phyloP scores from a whole-genome alignment of 306 rosid species.

The Prosopis cineraria region DNA sequence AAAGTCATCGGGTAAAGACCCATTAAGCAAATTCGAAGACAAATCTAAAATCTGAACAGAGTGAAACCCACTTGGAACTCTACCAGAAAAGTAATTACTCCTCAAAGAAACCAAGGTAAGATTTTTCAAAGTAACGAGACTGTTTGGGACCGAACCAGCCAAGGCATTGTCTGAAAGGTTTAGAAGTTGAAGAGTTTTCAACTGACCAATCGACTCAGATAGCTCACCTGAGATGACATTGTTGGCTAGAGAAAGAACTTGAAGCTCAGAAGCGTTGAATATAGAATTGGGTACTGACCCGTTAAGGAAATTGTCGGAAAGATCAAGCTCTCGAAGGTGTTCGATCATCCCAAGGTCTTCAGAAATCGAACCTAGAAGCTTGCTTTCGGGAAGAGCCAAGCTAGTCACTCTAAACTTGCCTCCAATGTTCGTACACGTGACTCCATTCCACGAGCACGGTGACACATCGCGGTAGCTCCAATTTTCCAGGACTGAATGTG shows the following conservation, averaged over 20 bases:
- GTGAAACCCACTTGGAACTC: constrained; percentile 55
- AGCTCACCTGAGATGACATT: constrained; percentile 83
- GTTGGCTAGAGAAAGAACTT: constrained; percentile 69
- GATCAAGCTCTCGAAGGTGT: constrained; percentile 75
- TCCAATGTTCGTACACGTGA: constrained; percentile 61
- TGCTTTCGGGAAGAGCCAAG: constrained; percentile 60
- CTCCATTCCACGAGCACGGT: constrained; percentile 91
- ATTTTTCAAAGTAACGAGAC: constrained; percentile 52
- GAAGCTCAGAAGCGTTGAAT: constrained; percentile 77
- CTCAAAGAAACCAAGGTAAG: constrained; percentile 64
- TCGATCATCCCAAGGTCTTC: constrained; percentile 64
- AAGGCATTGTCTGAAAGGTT: constrained; percentile 87
- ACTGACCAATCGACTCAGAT: constrained; percentile 51
- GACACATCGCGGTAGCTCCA: constrained; percentile 71
- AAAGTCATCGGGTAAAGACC: constrained; percentile 68
- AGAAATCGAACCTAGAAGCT: constrained; percentile 79
- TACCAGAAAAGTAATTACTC: constrained; percentile 73
- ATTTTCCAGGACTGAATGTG: constrained; percentile 55
- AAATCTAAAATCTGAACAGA: constrained; percentile 68
- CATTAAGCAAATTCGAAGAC: constrained; percentile 78
- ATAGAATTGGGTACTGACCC: constrained; percentile 72
- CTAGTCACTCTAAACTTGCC: constrained; percentile 62
- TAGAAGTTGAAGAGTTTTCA: constrained; percentile 58
- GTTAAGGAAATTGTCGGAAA: constrained; percentile 84
- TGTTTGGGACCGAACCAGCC: constrained; percentile 65